phyloP scores from a whole-genome alignment of 192 early-diverging fungal species.

The Backusella morwellensis region DNA sequence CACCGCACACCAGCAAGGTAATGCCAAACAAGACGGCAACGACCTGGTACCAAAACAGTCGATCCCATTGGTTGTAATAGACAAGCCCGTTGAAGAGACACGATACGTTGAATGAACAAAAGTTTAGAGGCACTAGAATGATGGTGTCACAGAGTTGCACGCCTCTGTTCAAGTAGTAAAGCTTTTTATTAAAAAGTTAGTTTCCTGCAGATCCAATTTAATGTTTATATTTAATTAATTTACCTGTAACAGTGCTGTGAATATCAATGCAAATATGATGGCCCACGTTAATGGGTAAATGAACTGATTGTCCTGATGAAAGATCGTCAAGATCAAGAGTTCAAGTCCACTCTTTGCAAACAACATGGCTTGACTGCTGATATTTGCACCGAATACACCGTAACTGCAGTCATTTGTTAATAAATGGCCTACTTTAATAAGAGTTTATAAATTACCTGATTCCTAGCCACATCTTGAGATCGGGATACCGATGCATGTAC shows the following conservation, averaged over 20 bases:
- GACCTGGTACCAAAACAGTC: slow-evolving; percentile 61
- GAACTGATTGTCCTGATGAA: slow-evolving; percentile 66
- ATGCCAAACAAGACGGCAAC: slow-evolving; percentile 68
- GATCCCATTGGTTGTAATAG: slow-evolving; percentile 73
- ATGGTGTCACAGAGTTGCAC: slow-evolving; percentile 75
- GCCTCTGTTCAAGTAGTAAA: slow-evolving; percentile 77
- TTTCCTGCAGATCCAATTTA: neutral
- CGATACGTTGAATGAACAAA: slow-evolving; percentile 73
- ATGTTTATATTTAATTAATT: neutral
- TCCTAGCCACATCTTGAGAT: slow-evolving; percentile 31
- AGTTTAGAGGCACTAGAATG: slow-evolving; percentile 72
- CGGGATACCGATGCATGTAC: slow-evolving; percentile 25
- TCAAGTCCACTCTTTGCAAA: slow-evolving; percentile 82
- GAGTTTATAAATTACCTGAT: slow-evolving; percentile 15
- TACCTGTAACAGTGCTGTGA: slow-evolving; percentile 60
- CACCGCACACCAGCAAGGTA: slow-evolving; percentile 61
- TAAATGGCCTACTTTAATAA: too few species aligned
- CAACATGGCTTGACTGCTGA: slow-evolving; percentile 73
- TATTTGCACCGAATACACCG: slow-evolving; percentile 68
- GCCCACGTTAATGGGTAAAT: slow-evolving; percentile 69
- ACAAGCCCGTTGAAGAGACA: slow-evolving; percentile 75
- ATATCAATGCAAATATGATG: slow-evolving; percentile 60
- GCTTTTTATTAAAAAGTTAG: slow-evolving; percentile 33
- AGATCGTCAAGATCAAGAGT: slow-evolving; percentile 58
- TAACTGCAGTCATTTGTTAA: slow-evolving; percentile 27